Percentiles rank a stretch among this genome's conserved stretches.
These are phyloP conservation scores for Goniomonas avonlea DNA, from an alignment of 78 protist species.

Conservation along the genomic window DNA sequence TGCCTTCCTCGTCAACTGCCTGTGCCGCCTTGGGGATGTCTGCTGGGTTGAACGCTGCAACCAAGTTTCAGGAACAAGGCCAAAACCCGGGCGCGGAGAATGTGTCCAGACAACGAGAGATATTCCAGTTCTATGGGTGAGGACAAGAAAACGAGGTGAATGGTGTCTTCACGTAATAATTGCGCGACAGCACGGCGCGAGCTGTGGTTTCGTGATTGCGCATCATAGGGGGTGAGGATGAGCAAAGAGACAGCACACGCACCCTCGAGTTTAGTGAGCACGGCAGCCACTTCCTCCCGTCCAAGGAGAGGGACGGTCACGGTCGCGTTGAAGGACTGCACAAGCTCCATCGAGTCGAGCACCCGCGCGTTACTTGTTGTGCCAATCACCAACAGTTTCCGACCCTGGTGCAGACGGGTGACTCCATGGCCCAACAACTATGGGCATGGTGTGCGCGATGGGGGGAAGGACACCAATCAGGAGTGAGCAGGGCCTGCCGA, in stretches of 20 bases:
- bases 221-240: not conserved
- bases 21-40: not conserved
- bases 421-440: no score
- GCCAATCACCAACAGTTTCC: slow-evolving; percentile 73
- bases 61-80: no score
- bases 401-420: slow-evolving; percentile 26
- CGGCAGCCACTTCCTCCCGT: not conserved
- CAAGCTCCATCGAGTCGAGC: slow-evolving; percentile 56
- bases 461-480: not conserved
- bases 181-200: not conserved
- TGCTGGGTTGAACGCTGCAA: not conserved
- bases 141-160: no score
- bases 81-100: no score
- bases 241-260: not conserved
- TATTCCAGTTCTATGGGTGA: no score
- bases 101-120: no score
- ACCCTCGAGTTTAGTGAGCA: no score
- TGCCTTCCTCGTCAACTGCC: not conserved
- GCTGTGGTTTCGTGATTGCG: not conserved
- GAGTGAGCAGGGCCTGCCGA: no score
- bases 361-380: slow-evolving; percentile 68
- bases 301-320: slow-evolving; percentile 40
- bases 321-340: slow-evolving; percentile 42
- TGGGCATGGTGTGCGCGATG: not conserved
- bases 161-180: not conserved